phyloP scores from a whole-genome alignment of 2,329 filamentous ascomycete genomes.

The Ceratocystis smalleyi region DNA sequence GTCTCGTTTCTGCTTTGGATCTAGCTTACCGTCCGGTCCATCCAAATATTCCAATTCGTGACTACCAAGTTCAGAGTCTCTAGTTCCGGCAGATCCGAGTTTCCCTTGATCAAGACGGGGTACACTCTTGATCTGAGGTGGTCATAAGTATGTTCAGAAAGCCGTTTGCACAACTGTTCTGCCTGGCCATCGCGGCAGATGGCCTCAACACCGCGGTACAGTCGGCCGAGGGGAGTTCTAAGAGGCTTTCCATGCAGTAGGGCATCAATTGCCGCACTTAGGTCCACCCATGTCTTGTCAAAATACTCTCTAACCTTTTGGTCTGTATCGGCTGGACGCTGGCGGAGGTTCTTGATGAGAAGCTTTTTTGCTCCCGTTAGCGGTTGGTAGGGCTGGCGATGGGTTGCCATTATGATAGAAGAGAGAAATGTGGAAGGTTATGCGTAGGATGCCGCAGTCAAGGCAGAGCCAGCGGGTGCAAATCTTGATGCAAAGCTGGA shows the following conservation, averaged over 20 bases:
- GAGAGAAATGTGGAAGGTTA: background rate
- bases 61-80: conserved; percentile 44
- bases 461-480: background rate
- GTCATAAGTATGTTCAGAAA: conserved; percentile 49
- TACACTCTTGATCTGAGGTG: conserved; percentile 51
- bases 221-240: conserved; percentile 62
- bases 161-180: conserved; percentile 47
- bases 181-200: conserved; percentile 68
- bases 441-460: background rate
- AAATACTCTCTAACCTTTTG: conserved; percentile 59
- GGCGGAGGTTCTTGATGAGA: conserved; percentile 81
- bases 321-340: conserved; percentile 32
- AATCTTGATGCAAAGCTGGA: background rate
- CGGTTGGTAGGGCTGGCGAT: conserved; percentile 34
- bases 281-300: conserved; percentile 54
- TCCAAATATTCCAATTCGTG: conserved; percentile 61
- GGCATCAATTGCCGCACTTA: conserved; percentile 55
- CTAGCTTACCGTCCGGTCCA: conserved; percentile 21
- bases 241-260: conserved; percentile 54
- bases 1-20: background rate
- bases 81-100: conserved; percentile 37
- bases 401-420: background rate
- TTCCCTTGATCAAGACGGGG: conserved; percentile 35
- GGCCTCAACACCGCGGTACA: conserved; percentile 86
- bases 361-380: conserved; percentile 68